Evolutionary conservation across 2,329 filamentous ascomycete species (phyloP), one percentile per base, ranked within the genome.

Genomic region (Neofusicoccum kwambonambiense): DNA sequence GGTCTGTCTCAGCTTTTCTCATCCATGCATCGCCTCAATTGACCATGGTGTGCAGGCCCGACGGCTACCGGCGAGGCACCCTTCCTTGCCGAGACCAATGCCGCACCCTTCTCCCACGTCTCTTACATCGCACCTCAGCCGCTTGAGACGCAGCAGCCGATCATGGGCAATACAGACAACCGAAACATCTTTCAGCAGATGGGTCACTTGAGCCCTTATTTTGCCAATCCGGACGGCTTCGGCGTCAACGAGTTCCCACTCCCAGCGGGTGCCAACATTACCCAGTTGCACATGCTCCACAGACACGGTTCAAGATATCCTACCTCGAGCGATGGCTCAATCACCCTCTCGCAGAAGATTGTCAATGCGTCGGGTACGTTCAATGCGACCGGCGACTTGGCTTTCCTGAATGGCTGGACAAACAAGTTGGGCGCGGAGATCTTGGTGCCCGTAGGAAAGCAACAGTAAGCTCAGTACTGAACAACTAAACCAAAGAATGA

Each of bases 261-360:
- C 15, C 90, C 89, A 0, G 74, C 80, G 6, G 89, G 87, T 12
- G 85, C 89, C 0, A 87, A 89, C 65, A 90, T 92, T 57, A 80
- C 88, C 34, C 89, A 91, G 78, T 79, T 93, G 50, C 80, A 90
- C 78, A 89, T 92, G 87, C 80, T 92, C 4, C 89, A 88, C 12
- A 86, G 90, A 1, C 90, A 93, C 72, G 90, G 90, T 8, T 83
- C 89, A 44, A 83, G 90, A 13, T 93, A 93, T 74, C 90, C 90
- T 3, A 90, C 90, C 2, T 79, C 80, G 3, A 83, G 83, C 0
- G 81, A 85, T 39, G 83, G 84, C 35, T 84, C 89, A 9, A 77
- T 80, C 17, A 83, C 89, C 45, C 88, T 86, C 9, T 74, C 74
- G 0, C 73, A 83, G 49, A 87, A 86, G 68, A 79, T 93, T 50